Conservation (phyloP, 164 flowering plant species). For the Chimonanthus salicifolius region DNA sequence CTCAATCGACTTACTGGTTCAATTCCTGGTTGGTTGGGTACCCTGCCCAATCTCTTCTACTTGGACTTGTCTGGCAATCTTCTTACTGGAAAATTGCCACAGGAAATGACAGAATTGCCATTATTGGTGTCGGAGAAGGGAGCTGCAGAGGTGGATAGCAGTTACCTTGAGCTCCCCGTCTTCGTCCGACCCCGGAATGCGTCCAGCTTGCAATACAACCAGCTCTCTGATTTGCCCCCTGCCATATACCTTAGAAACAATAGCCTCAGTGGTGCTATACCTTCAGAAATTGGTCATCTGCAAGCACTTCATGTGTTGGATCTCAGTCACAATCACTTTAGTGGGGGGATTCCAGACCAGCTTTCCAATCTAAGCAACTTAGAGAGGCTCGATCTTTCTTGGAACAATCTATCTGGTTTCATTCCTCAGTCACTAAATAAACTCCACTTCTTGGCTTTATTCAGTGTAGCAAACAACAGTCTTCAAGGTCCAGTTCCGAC, state of each 20-base stretch:
- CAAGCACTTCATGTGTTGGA: conserved; percentile 44
- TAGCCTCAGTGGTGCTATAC: conserved; percentile 46
- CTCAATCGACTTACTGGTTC: conserved; percentile 39
- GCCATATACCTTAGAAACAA: conserved; percentile 49
- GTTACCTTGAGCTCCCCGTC: conserved; percentile 48
- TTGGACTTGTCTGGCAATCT: conserved; percentile 46
- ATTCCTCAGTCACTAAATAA: conserved; percentile 49
- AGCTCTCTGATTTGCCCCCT: conserved; percentile 52
- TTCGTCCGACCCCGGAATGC: conserved; percentile 40
- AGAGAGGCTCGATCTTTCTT: conserved; percentile 50
- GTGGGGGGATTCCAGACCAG: conserved; percentile 49
- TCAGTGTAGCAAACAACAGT: conserved; percentile 51
- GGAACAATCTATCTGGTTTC: conserved; percentile 43
- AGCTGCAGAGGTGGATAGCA: conserved; percentile 16
- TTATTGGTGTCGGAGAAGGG: conserved; percentile 20
- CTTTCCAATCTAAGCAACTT: conserved; percentile 47
- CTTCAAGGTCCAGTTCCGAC: conserved; percentile 58
- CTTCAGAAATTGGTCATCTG: conserved; percentile 47
- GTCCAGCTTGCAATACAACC: conserved; percentile 45
- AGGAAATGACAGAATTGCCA: conserved; percentile 25
- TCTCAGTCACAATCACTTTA: conserved; percentile 45
- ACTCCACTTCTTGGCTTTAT: conserved; percentile 51
- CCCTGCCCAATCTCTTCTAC: conserved; percentile 47
- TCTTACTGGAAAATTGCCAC: conserved; percentile 45
- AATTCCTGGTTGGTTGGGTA: conserved; percentile 52